Evolutionary conservation across 139 green algal species (phyloP).

Genomic region (Coelastrella sp.): DNA sequence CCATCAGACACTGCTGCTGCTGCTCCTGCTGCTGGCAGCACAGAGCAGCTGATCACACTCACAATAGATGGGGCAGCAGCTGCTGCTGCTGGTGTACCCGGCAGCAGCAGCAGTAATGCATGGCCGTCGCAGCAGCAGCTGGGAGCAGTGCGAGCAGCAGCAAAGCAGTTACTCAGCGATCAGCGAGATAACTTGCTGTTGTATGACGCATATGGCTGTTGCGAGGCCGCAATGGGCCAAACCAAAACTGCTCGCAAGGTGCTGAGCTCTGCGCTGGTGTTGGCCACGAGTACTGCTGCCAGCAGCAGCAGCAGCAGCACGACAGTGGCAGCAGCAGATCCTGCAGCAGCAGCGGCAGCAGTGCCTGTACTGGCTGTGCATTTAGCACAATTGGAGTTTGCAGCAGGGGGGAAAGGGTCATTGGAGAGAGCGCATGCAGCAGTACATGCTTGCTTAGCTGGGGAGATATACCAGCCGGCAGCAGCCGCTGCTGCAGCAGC

Average conservation of each 20-base stretch:
- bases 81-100: background rate
- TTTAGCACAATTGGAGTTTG: constrained; percentile 17
- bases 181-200: constrained; percentile 59
- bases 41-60: background rate
- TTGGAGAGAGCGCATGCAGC: background rate
- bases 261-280: constrained; percentile 52
- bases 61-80: constrained; percentile 18
- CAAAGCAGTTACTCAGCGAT: constrained; percentile 62
- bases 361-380: constrained; percentile 15
- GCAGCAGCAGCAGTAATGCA: constrained; percentile 22
- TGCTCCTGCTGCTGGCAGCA: background rate
- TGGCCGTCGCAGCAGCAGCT: constrained; percentile 17
- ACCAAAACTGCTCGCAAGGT: constrained; percentile 66
- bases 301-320: background rate
- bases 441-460: background rate
- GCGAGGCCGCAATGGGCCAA: constrained; percentile 47
- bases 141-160: constrained; percentile 34
- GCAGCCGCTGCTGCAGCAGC: background rate
- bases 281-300: background rate
- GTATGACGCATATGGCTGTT: constrained; percentile 60
- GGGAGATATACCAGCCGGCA: background rate
- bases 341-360: constrained; percentile 12
- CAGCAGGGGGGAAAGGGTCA: background rate
- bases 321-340: background rate
- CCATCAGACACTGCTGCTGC: constrained; percentile 25